Conservation (phyloP, 192 early-diverging fungal species). For the Rhizophagus prolifer region DNA sequence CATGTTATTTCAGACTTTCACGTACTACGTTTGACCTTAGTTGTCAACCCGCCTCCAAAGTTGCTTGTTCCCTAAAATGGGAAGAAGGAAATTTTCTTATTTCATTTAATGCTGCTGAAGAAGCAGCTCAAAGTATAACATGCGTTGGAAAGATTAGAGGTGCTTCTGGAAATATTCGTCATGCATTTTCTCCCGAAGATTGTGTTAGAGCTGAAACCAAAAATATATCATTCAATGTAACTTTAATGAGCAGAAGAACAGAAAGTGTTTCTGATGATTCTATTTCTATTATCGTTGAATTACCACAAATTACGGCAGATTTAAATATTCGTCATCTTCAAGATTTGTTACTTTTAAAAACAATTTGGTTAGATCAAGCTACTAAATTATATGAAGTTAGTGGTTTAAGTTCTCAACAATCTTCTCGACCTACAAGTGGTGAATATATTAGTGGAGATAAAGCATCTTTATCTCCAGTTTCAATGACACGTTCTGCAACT, state of each 20-base stretch:
- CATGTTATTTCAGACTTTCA: conserved; percentile 59
- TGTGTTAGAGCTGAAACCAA: conserved; percentile 62
- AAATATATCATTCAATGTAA: conserved; percentile 60
- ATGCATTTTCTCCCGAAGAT: conserved; percentile 74
- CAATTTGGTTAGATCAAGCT: conserved; percentile 64
- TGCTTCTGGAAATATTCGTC: conserved; percentile 61
- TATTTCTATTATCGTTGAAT: conserved; percentile 56
- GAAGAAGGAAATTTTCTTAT: conserved; percentile 69
- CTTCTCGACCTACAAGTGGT: background rate
- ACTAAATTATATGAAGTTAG: conserved; percentile 41
- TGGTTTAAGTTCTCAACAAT: background rate
- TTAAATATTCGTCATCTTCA: conserved; percentile 73
- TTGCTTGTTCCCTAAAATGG: conserved; percentile 64
- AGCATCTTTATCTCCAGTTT: background rate
- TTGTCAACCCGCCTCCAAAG: conserved; percentile 74
- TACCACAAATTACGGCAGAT: conserved; percentile 51
- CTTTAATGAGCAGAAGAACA: conserved; percentile 51
- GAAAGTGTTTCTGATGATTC: conserved; percentile 49
- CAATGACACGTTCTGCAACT: conserved; percentile 15
- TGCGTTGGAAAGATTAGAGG: conserved; percentile 59
- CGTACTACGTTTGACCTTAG: conserved; percentile 69
- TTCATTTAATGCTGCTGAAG: conserved; percentile 43
- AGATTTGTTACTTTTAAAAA: conserved; percentile 67
- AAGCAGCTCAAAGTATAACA: conserved; percentile 44
- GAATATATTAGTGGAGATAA: background rate